phyloP scores from a whole-genome alignment of 257 asterid genomes.

The Capsicum chinense region DNA sequence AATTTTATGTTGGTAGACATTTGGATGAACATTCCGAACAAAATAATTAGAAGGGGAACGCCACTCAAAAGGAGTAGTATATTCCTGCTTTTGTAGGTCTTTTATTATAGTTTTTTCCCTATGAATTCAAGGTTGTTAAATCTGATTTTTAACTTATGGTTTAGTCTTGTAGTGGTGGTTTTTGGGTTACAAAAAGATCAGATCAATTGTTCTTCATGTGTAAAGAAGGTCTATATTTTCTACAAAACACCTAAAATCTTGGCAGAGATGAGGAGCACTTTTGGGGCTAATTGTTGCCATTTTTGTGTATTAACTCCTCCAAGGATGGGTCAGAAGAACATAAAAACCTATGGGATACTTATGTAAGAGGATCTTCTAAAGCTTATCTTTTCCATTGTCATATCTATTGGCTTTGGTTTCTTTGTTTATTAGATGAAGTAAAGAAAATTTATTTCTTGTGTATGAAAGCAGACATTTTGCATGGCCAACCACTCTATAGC shows the following conservation, averaged over 20 bases:
- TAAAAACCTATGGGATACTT: conserved; percentile 76
- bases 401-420: conserved; percentile 28
- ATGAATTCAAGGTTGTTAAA: not conserved
- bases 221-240: conserved; percentile 32
- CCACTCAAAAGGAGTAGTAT: conserved; percentile 7
- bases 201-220: conserved; percentile 27
- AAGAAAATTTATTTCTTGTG: conserved; percentile 22
- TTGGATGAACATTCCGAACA: not conserved
- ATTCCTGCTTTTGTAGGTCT: not conserved
- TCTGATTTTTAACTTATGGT: conserved; percentile 1
- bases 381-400: conserved; percentile 28
- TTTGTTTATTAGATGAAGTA: not conserved
- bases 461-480: conserved; percentile 49
- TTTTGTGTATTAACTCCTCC: conserved; percentile 80
- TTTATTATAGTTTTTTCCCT: not conserved
- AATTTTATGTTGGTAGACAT: too few species aligned
- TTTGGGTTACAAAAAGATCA: conserved; percentile 17
- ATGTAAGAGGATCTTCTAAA: conserved; percentile 55
- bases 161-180: not conserved
- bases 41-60: not conserved
- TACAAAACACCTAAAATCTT: conserved; percentile 75
- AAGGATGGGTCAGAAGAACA: conserved; percentile 58
- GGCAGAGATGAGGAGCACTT: conserved; percentile 80
- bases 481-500: conserved; percentile 56
- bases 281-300: conserved; percentile 84